phyloP scores from a whole-genome alignment of 1,284 basidiomycete species.

The Irpex rosettiformis region DNA sequence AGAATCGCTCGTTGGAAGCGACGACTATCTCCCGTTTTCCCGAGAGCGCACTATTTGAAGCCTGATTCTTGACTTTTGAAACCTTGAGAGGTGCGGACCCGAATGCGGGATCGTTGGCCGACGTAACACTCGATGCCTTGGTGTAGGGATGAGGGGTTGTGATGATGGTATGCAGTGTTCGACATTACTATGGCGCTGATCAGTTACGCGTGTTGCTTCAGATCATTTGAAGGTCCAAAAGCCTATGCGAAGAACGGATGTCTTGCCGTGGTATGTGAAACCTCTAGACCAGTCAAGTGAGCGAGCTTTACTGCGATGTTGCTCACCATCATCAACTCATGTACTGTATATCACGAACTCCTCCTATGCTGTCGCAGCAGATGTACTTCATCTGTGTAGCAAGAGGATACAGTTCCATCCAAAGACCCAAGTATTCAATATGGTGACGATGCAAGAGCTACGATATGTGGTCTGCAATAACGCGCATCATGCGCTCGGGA shows the following conservation, averaged over 20 bases:
- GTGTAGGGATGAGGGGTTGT: not conserved
- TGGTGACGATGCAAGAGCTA: not conserved
- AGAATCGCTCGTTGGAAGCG: not conserved
- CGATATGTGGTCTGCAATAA: slow-evolving; percentile 2
- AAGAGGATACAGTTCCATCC: not conserved
- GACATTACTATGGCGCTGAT: not conserved
- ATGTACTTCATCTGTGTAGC: too few species aligned
- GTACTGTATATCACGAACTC: too few species aligned
- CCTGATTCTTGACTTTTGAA: not conserved
- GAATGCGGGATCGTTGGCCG: not conserved
- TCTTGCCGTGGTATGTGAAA: too few species aligned
- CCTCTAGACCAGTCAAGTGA: too few species aligned
- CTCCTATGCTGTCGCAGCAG: too few species aligned
- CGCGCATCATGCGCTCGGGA: slow-evolving; percentile 5
- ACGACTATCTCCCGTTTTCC: not conserved
- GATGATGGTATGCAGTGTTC: not conserved
- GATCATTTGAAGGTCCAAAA: too few species aligned
- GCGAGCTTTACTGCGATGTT: too few species aligned
- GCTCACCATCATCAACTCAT: too few species aligned
- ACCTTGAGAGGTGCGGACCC: not conserved
- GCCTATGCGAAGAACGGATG: too few species aligned
- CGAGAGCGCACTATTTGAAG: not conserved
- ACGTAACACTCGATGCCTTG: too few species aligned
- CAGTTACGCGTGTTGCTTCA: not conserved
- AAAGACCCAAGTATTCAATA: not conserved